These are phyloP conservation scores for Elsinoe ampelina DNA, from an alignment of 2,329 filamentous ascomycete genomes.

Conservation along the genomic window DNA sequence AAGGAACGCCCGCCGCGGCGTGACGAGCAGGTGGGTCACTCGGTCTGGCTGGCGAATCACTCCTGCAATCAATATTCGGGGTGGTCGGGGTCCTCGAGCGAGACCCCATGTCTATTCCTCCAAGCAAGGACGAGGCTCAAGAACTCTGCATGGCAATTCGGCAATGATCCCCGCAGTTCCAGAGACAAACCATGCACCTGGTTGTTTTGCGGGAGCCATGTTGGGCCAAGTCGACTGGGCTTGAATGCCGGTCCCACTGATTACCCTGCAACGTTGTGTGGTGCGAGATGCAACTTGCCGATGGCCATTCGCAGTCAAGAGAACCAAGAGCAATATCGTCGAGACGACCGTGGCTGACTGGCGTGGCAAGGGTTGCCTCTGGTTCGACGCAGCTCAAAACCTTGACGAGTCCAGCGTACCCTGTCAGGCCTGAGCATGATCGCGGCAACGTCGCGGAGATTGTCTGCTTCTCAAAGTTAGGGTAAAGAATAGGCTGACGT, in stretches of 20 bases:
- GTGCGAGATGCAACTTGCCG: background rate
- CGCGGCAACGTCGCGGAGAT: background rate
- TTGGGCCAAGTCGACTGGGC: background rate
- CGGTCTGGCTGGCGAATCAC: too few relatives aligned
- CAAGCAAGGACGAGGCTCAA: background rate
- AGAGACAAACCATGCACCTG: background rate
- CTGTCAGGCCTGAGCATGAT: background rate
- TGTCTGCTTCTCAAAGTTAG: background rate
- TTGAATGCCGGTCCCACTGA: background rate
- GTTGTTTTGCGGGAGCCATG: conserved; percentile 1
- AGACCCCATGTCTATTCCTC: background rate
- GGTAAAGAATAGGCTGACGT: background rate
- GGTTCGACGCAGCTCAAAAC: background rate
- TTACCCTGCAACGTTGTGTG: background rate
- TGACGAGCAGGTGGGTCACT: background rate
- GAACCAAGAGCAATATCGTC: too few relatives aligned
- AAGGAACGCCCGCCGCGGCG: background rate
- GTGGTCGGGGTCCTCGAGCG: background rate
- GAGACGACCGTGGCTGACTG: too few relatives aligned
- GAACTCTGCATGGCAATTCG: background rate
- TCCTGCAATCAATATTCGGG: too few relatives aligned
- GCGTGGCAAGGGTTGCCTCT: too few relatives aligned
- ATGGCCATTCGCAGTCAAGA: too few relatives aligned
- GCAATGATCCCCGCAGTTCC: background rate
- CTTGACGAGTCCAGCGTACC: background rate